Evolutionary conservation across 306 rosid species (phyloP).

Genomic region (Quillaja saponaria): DNA sequence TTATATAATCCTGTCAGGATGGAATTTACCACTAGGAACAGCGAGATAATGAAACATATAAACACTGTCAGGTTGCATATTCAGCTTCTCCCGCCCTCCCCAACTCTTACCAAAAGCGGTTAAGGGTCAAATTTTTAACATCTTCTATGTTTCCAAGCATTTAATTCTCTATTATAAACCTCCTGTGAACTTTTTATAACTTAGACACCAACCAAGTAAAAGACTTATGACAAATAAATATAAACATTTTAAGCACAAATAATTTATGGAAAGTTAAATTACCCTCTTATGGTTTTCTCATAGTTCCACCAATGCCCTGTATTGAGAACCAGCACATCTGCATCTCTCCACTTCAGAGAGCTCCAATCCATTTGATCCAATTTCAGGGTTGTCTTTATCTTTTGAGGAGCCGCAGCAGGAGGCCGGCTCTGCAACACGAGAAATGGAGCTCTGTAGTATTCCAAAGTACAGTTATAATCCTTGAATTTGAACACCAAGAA

Average conservation of each 20-base stretch:
- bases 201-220: not conserved
- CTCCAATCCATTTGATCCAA: slow-evolving; percentile 89
- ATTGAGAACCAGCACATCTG: slow-evolving; percentile 72
- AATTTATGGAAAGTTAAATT: slow-evolving; percentile 29
- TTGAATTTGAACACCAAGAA: slow-evolving; percentile 73
- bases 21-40: not conserved
- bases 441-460: slow-evolving; percentile 86
- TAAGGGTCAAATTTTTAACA: no score
- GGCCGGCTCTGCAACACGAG: slow-evolving; percentile 75
- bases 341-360: slow-evolving; percentile 70
- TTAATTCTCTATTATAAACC: not conserved
- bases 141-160: no score
- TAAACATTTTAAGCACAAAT: not conserved
- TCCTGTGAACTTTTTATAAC: not conserved
- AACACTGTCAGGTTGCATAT: no score
- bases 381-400: slow-evolving; percentile 60
- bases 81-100: no score
- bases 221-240: not conserved
- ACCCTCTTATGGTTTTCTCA: slow-evolving; percentile 82
- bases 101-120: no score
- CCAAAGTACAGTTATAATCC: slow-evolving; percentile 75
- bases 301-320: slow-evolving; percentile 96
- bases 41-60: not conserved
- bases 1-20: not conserved
- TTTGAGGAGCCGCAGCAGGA: slow-evolving; percentile 43